A percentile compares a stretch with the other conserved stretches of the same genome.
phyloP scores from a whole-genome alignment of 2,329 filamentous ascomycete species.

The Volutella citrinella region DNA sequence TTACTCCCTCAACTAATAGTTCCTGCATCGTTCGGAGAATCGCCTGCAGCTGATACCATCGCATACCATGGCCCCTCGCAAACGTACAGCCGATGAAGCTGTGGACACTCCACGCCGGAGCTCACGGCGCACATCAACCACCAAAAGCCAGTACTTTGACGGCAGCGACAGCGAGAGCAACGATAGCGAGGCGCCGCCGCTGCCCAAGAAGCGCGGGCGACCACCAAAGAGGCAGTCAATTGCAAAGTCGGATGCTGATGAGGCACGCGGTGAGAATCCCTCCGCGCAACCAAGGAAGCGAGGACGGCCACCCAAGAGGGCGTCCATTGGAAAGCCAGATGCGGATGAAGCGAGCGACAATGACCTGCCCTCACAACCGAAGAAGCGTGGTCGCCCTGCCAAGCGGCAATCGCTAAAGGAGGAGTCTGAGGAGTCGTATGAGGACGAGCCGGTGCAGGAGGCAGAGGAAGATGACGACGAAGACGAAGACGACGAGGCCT shows the following conservation, averaged over 20 bases:
- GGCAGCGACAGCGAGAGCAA: slow-evolving; percentile 21
- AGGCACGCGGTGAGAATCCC: slow-evolving; percentile 22
- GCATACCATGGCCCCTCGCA: slow-evolving; percentile 40
- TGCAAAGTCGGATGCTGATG: slow-evolving; percentile 24
- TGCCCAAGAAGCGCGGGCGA: slow-evolving; percentile 26
- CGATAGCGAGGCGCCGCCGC: slow-evolving; percentile 19
- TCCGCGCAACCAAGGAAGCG: slow-evolving; percentile 27
- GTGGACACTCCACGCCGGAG: slow-evolving; percentile 37
- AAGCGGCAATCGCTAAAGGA: slow-evolving; percentile 20
- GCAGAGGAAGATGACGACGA: slow-evolving; percentile 26
- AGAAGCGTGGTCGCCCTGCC: slow-evolving; percentile 23
- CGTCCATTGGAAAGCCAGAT: too few species aligned
- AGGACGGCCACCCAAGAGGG: slow-evolving; percentile 22
- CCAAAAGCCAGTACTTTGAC: slow-evolving; percentile 51
- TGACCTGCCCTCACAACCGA: slow-evolving; percentile 25
- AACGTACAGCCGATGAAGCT: slow-evolving; percentile 33
- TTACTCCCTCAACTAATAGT: too few species aligned
- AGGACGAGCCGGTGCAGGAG: slow-evolving; percentile 22
- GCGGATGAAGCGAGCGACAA: too few species aligned
- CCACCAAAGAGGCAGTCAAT: slow-evolving; percentile 15
- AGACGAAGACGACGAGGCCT: slow-evolving; percentile 36
- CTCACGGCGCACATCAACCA: slow-evolving; percentile 45
- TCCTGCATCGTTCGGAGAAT: too few species aligned
- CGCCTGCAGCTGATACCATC: too few species aligned
- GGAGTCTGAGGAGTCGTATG: slow-evolving; percentile 25